Percentiles rank a stretch among this genome's conserved stretches.
phyloP scores from a whole-genome alignment of 139 green algal species.

The Diplosphaera chodatii region DNA sequence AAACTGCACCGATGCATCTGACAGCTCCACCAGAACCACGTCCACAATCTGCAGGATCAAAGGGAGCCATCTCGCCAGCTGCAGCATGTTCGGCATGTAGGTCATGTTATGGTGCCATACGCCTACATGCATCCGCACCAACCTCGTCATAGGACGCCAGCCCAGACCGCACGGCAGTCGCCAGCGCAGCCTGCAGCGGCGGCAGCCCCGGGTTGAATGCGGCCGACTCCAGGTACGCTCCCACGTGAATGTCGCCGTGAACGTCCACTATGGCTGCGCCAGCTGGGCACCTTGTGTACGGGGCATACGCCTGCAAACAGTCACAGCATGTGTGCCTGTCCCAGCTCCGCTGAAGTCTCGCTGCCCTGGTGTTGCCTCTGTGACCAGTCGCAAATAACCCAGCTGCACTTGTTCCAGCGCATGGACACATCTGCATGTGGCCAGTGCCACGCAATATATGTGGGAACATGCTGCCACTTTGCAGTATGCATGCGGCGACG shows the following conservation, averaged over 20 bases:
- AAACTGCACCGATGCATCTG: conserved; percentile 35
- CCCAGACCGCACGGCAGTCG: conserved; percentile 51
- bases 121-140: too few species aligned
- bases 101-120: too few species aligned
- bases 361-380: too few species aligned
- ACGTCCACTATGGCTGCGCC: conserved; percentile 52
- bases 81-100: too few species aligned
- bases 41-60: conserved; percentile 29
- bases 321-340: too few species aligned
- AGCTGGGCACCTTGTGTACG: conserved; percentile 72
- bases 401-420: too few species aligned
- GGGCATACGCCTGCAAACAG: conserved; percentile 57
- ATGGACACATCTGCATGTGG: too few species aligned
- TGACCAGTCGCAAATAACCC: too few species aligned
- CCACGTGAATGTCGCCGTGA: conserved; percentile 44
- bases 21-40: conserved; percentile 60
- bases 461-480: too few species aligned
- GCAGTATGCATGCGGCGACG: too few species aligned
- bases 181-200: conserved; percentile 69
- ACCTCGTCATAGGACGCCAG: conserved; percentile 49
- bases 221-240: conserved; percentile 68
- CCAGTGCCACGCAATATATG: too few species aligned
- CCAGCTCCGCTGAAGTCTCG: too few species aligned
- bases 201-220: conserved; percentile 82
- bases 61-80: background rate